Evolutionary conservation across 805 yeast species (phyloP).

Genomic region (Schwanniomyces vanrijiae): DNA sequence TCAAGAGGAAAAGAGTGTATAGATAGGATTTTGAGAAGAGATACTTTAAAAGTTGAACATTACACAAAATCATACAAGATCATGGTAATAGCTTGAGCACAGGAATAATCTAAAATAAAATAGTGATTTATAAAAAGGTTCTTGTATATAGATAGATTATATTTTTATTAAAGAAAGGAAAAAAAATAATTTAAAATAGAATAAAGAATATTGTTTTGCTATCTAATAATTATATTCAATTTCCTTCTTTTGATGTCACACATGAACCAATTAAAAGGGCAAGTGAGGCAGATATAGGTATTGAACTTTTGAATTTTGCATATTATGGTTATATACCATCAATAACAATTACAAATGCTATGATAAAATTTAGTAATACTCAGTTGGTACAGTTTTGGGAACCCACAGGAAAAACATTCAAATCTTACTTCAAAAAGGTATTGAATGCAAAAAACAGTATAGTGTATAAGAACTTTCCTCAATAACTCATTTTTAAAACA

Average conservation of each 20-base stretch:
- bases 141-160: too few relatives aligned
- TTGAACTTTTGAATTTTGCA: not conserved
- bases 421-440: too few relatives aligned
- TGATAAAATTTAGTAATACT: not conserved
- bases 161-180: too few relatives aligned
- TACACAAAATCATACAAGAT: not conserved
- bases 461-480: not conserved
- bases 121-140: too few relatives aligned
- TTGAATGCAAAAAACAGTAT: not conserved
- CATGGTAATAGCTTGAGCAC: not conserved
- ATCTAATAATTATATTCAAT: not conserved
- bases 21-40: slow-evolving; percentile 1
- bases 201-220: not conserved
- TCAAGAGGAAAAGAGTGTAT: not conserved
- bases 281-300: not conserved
- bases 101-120: too few relatives aligned
- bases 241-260: not conserved
- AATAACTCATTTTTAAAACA: not conserved
- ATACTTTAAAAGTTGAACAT: not conserved
- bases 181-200: too few relatives aligned
- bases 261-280: not conserved
- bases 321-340: not conserved
- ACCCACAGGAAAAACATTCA: not conserved
- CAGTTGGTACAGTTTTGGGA: not conserved
- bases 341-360: not conserved